These are phyloP conservation scores for Penicillium sp. DNA, from an alignment of 2,329 filamentous ascomycete species.

Conservation along the genomic window DNA sequence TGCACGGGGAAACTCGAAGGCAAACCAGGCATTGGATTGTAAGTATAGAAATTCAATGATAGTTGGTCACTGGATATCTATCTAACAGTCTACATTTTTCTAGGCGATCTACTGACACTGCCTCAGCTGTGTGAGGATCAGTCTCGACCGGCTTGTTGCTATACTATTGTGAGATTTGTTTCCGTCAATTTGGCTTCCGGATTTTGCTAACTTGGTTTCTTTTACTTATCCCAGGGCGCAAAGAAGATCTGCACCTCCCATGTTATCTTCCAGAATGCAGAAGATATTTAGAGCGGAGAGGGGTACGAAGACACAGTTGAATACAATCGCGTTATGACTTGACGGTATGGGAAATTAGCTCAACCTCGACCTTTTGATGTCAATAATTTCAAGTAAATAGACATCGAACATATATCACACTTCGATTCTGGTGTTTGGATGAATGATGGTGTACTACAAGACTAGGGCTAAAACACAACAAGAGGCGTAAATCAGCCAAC, in stretches of 20 bases:
- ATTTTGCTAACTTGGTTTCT: not conserved
- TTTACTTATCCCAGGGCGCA: slow-evolving; percentile 15
- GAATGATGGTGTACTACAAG: not conserved
- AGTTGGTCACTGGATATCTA: not conserved
- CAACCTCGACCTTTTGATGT: slow-evolving; percentile 8
- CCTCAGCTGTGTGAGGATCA: slow-evolving; percentile 26
- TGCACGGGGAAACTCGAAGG: slow-evolving; percentile 18
- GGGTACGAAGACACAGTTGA: not conserved
- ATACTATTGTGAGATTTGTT: slow-evolving; percentile 29
- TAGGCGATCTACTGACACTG: slow-evolving; percentile 14
- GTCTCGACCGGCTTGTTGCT: slow-evolving; percentile 32
- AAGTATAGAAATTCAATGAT: slow-evolving; percentile 2
- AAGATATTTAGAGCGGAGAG: slow-evolving; percentile 13
- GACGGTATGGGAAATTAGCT: not conserved
- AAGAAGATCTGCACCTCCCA: slow-evolving; percentile 31
- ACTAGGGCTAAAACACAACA: not conserved
- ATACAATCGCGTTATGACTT: not conserved
- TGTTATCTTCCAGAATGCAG: slow-evolving; percentile 20
- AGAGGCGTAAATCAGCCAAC: not conserved
- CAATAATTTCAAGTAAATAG: slow-evolving; percentile 11
- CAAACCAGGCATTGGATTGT: slow-evolving; percentile 26
- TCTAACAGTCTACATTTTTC: slow-evolving; percentile 11
- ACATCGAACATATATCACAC: slow-evolving; percentile 8
- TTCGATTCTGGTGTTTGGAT: not conserved
- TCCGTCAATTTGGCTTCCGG: not conserved